Conservation (phyloP, 2,329 filamentous ascomycete species). For the Pestalotiopsis sp. region DNA sequence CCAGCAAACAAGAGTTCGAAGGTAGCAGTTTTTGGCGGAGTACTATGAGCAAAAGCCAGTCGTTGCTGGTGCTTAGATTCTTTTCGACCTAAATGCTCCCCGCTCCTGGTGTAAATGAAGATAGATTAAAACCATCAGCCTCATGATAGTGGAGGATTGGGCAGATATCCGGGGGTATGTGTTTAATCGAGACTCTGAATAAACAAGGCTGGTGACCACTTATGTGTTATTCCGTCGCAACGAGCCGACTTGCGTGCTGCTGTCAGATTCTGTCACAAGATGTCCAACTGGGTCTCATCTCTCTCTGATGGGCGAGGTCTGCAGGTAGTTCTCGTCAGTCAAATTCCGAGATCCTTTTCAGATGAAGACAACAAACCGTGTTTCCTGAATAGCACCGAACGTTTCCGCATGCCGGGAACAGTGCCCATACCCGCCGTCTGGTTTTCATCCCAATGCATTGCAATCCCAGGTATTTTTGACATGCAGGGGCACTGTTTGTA, state of each 20-base stretch:
- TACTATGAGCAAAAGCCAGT: neutral
- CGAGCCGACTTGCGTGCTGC: neutral
- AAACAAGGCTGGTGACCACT: neutral
- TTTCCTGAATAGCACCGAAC: neutral
- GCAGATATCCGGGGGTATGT: neutral
- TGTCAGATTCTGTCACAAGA: neutral
- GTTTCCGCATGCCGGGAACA: neutral
- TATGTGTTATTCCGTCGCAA: neutral
- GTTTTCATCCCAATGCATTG: neutral
- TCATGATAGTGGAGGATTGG: neutral
- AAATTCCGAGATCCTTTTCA: neutral
- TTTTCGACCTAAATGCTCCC: neutral
- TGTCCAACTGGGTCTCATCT: neutral
- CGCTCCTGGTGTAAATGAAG: conserved; percentile 1
- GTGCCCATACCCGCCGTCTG: neutral
- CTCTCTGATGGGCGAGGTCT: neutral
- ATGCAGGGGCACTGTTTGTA: conserved; percentile 1
- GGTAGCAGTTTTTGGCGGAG: neutral
- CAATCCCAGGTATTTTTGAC: neutral
- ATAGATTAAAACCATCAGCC: neutral
- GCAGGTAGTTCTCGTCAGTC: too few species aligned
- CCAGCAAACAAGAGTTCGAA: neutral
- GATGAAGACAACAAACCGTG: neutral
- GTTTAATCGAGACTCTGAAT: neutral
- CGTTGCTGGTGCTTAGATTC: neutral